Evolutionary conservation across 2,329 filamentous ascomycete species (phyloP), one percentile per base, ranked within the genome.

Genomic region (Paraphaeosphaeria sporulosa): DNA sequence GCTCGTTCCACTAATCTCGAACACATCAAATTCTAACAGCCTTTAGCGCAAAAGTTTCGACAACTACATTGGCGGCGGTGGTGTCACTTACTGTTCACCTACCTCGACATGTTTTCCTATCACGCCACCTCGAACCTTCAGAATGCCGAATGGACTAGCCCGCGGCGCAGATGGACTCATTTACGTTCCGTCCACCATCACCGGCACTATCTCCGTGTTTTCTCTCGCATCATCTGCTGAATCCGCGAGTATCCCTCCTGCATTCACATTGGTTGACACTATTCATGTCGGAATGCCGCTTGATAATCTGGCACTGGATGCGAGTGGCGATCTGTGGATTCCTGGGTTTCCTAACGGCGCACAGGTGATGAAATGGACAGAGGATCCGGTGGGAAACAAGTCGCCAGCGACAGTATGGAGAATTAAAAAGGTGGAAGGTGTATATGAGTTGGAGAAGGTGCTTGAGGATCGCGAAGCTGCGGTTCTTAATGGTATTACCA

Each of bases 61-160:
- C 43, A 58, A 58, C 25, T 42, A 73, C 27, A 61, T 74, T 19
- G 71, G 72, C 13, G 72, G 72, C 4, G 72, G 71, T 13, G 72
- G 68, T 25, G 61, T 75, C 0, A 69, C 65, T 3, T 71, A 69
- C 56, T 75, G 72, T 59, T 46, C 62, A 2, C 40, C 55, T 15
- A 40, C 57, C 0, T 67, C 68, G 1, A 46, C 60, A 1, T 75
- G 72, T 48, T 63, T 71, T 30, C 5, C 58, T 4, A 66, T 67
- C 1, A 64, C 64, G 19, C 55, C 52, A 4, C 63, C 63, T 42
- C 50, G 49, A 15, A 66, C 62, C 17, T 66, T 75, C 55, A 75
- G 69, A 44, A 72, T 74, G 48, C 69, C 72, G 5, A 75, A 75
- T 36, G 71, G 72, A 4, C 59, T 75, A 1, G 59, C 69, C 1